phyloP scores from a whole-genome alignment of 2,329 filamentous ascomycete genomes.

The Elsinoe australis region DNA sequence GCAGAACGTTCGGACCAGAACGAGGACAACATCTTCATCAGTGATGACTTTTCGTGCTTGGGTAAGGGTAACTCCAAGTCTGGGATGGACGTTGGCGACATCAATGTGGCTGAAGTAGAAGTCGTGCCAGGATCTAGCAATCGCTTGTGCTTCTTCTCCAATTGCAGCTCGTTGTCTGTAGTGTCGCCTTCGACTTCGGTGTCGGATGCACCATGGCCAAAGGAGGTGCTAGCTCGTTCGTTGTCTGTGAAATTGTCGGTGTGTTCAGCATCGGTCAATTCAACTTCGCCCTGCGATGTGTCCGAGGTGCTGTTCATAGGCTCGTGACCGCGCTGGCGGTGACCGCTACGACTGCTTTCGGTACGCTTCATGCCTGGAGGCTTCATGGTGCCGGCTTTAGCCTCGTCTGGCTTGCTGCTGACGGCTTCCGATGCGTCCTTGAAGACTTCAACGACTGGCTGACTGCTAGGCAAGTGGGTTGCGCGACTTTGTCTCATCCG shows the following conservation, averaged over 20 bases:
- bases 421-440: conserved; percentile 89
- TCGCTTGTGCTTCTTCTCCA: conserved; percentile 58
- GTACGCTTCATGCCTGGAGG: conserved; percentile 5
- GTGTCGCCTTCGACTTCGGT: conserved; percentile 45
- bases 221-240: conserved; percentile 23
- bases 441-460: conserved; percentile 92
- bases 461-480: conserved; percentile 85
- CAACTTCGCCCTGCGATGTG: conserved; percentile 5
- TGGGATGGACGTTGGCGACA: conserved; percentile 43
- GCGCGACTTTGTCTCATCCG: conserved; percentile 69
- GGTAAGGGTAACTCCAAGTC: conserved; percentile 67
- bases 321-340: background rate
- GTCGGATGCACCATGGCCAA: conserved; percentile 31
- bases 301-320: conserved; percentile 18
- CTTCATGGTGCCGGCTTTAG: background rate
- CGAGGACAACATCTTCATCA: conserved; percentile 92
- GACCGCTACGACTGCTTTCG: background rate
- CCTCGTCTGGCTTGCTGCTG: conserved; percentile 24
- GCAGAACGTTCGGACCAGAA: conserved; percentile 98
- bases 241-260: conserved; percentile 26
- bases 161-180: conserved; percentile 64
- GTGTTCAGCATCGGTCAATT: conserved; percentile 12
- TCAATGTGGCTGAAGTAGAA: conserved; percentile 49
- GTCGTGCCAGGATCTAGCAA: conserved; percentile 32
- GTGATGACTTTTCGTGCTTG: conserved; percentile 83